Conservation (phyloP, 1,284 basidiomycete species). For the Abortiporus biennis region DNA sequence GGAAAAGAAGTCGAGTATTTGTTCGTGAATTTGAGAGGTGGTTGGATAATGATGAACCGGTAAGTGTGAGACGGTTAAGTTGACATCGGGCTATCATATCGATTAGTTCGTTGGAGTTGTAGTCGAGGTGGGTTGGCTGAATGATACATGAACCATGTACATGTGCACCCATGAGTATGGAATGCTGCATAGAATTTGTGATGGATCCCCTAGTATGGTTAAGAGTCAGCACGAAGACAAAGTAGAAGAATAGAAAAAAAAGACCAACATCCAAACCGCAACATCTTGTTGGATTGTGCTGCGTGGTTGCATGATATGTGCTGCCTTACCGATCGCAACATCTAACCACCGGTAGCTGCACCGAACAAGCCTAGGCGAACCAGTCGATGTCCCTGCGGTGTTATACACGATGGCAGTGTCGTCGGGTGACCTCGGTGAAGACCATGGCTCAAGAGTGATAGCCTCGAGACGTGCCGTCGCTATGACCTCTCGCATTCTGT, state of each 20-base stretch:
- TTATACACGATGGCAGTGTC: conserved; percentile 61
- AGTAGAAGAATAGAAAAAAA: not conserved
- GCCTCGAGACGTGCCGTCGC: conserved; percentile 14
- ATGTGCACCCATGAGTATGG: conserved; percentile 56
- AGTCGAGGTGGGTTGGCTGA: conserved; percentile 56
- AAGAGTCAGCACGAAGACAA: not conserved
- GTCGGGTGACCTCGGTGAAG: conserved; percentile 27
- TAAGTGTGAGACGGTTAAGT: conserved; percentile 67
- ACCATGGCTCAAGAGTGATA: conserved; percentile 21
- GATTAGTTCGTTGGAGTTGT: conserved; percentile 57
- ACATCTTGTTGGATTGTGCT: conserved; percentile 54
- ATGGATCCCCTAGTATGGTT: conserved; percentile 20
- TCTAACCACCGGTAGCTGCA: conserved; percentile 58
- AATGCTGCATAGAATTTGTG: conserved; percentile 25
- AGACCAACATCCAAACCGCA: conserved; percentile 26
- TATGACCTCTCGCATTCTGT: conserved; percentile 28
- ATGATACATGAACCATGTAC: conserved; percentile 69
- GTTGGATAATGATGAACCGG: conserved; percentile 55
- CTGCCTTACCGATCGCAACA: conserved; percentile 48
- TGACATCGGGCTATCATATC: conserved; percentile 61
- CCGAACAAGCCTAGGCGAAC: conserved; percentile 65
- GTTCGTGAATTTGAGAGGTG: conserved; percentile 54
- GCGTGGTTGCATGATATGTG: conserved; percentile 42
- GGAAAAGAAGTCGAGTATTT: conserved; percentile 51
- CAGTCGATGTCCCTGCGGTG: conserved; percentile 69